A percentile compares a stretch with the other conserved stretches of the same genome.
Evolutionary conservation across 2,329 filamentous ascomycete species (phyloP).

Genomic region (Trichoderma arundinaceum): DNA sequence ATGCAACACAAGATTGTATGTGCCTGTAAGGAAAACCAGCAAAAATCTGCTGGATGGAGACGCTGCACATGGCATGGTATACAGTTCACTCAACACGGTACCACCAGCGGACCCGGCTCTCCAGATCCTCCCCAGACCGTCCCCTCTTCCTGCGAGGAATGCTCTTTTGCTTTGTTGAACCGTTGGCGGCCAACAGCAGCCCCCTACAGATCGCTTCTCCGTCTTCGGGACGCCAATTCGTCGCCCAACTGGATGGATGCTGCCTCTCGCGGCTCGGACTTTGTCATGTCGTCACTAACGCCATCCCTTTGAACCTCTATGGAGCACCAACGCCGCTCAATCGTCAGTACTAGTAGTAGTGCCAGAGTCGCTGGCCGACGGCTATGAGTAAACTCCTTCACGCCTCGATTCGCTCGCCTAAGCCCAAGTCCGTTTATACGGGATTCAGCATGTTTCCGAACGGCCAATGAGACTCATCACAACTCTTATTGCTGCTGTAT

Average conservation of each 20-base stretch:
- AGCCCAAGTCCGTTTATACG: neutral
- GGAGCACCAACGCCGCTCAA: too few species aligned
- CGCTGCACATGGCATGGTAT: slow-evolving; percentile 27
- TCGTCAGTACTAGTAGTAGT: neutral
- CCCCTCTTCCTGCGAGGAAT: neutral
- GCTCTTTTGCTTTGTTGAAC: neutral
- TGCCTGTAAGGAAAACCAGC: neutral
- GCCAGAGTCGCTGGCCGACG: slow-evolving; percentile 9
- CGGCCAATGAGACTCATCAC: slow-evolving; percentile 4
- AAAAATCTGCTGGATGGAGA: slow-evolving; percentile 13
- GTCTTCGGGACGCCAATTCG: neutral
- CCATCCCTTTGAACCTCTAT: neutral
- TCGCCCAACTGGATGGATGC: neutral
- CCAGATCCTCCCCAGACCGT: slow-evolving; percentile 6
- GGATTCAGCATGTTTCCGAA: slow-evolving; percentile 17
- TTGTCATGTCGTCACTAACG: slow-evolving; percentile 4
- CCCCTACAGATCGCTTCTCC: neutral
- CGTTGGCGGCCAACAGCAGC: neutral
- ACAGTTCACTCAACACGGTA: slow-evolving; percentile 12
- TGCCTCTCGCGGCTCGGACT: neutral
- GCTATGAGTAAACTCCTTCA: slow-evolving; percentile 3
- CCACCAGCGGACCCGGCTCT: slow-evolving; percentile 2
- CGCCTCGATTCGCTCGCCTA: slow-evolving; percentile 25
- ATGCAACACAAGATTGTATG: slow-evolving; percentile 22
- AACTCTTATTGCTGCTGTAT: slow-evolving; percentile 26